Evolutionary conservation across 345 rosid genomes (phyloP).

Genomic region (Populus deltoides): DNA sequence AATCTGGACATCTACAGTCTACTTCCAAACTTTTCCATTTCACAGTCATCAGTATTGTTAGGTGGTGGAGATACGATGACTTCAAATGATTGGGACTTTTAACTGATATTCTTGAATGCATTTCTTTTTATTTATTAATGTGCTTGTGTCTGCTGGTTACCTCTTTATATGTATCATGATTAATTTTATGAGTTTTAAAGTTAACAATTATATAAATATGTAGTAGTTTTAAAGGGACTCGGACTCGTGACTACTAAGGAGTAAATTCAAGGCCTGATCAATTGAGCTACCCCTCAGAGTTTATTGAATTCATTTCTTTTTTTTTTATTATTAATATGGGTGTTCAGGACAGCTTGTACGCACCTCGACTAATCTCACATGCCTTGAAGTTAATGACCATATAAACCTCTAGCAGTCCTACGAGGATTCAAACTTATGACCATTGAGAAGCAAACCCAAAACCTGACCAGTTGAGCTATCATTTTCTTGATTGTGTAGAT

Average conservation of each 20-base stretch:
- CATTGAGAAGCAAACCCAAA: accelerated
- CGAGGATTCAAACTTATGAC: accelerated
- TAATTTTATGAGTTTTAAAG: accelerated
- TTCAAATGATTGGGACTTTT: neutral
- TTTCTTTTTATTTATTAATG: too few species aligned
- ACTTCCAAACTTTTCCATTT: neutral
- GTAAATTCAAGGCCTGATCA: accelerated
- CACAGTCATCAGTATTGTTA: neutral
- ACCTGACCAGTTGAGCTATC: accelerated
- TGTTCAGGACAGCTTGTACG: accelerated
- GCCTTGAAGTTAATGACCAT: too few species aligned
- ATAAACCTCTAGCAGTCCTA: neutral
- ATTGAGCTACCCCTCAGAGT: too few species aligned
- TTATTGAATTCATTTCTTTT: too few species aligned
- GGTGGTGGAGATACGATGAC: neutral
- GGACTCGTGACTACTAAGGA: accelerated
- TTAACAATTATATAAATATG: accelerated
- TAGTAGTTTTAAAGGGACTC: accelerated
- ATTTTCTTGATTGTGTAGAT: too few species aligned
- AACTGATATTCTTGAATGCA: neutral
- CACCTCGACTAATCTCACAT: accelerated
- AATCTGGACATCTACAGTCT: neutral
- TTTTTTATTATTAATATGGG: too few species aligned
- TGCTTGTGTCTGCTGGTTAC: accelerated
- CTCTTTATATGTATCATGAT: accelerated